phyloP scores from a whole-genome alignment of 2,329 filamentous ascomycete species.

The Thermochaetoides dissita region DNA sequence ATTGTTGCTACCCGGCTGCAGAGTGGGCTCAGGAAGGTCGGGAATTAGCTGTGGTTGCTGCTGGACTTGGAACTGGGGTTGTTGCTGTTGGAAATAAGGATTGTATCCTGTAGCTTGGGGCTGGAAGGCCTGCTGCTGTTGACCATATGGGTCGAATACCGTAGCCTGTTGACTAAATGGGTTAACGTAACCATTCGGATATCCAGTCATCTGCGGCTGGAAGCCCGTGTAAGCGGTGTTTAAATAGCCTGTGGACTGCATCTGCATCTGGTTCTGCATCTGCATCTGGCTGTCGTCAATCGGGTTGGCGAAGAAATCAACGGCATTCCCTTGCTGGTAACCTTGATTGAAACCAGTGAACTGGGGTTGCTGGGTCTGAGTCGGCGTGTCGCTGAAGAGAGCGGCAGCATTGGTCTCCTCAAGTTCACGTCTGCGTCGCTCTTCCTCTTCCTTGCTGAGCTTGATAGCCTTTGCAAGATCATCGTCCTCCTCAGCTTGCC shows the following conservation, averaged over 20 bases:
- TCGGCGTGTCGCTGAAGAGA: conserved; percentile 72
- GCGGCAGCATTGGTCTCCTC: conserved; percentile 74
- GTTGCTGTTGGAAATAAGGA: conserved; percentile 24
- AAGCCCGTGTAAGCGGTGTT: conserved; percentile 42
- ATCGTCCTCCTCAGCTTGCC: conserved; percentile 47
- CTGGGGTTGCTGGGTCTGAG: conserved; percentile 54
- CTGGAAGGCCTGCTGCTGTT: conserved; percentile 27
- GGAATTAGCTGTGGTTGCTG: conserved; percentile 24
- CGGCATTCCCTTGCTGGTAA: conserved; percentile 90
- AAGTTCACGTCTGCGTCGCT: conserved; percentile 70
- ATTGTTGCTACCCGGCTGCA: conserved; percentile 79
- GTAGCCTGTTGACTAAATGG: conserved; percentile 54
- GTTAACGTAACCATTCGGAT: conserved; percentile 34
- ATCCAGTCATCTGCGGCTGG: conserved; percentile 28
- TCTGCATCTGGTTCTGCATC: conserved; percentile 55
- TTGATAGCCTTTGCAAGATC: conserved; percentile 91
- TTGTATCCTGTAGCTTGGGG: conserved; percentile 32
- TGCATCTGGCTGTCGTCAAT: conserved; percentile 69
- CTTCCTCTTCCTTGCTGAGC: conserved; percentile 88
- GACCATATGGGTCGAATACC: conserved; percentile 57
- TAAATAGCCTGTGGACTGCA: conserved; percentile 65
- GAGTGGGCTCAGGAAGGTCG: conserved; percentile 35
- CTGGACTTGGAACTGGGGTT: conserved; percentile 33
- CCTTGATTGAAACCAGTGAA: conserved; percentile 89
- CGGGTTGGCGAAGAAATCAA: conserved; percentile 95